Conservation (phyloP, 331 rosid genomes). For the Telfairia occidentalis region DNA sequence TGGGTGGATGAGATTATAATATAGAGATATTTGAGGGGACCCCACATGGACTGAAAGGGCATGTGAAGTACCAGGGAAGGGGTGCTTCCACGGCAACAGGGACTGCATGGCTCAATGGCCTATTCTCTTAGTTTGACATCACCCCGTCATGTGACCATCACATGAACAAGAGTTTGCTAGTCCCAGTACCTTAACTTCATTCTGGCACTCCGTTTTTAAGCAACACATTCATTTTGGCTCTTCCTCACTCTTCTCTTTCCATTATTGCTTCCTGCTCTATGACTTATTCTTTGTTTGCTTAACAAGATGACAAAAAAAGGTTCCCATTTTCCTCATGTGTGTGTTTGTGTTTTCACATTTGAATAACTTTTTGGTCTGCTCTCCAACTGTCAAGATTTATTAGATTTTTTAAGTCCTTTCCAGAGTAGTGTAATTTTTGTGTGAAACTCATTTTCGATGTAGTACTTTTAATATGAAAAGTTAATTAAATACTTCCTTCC, state of each 20-base stretch:
- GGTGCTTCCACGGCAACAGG: neutral
- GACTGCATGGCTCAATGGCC: neutral
- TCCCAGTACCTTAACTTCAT: neutral
- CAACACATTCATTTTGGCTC: constrained; percentile 1
- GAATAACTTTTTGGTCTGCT: no score
- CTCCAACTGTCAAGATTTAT: no score
- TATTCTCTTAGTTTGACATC: neutral
- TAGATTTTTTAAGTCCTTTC: no score
- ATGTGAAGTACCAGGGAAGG: neutral
- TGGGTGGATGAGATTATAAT: neutral
- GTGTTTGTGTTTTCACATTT: neutral
- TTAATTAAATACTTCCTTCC: no score
- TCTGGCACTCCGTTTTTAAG: neutral
- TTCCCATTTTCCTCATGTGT: neutral
- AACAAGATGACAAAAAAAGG: neutral
- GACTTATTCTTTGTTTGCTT: neutral
- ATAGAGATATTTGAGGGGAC: neutral
- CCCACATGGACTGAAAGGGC: constrained; percentile 2
- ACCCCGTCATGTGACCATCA: constrained; percentile 13
- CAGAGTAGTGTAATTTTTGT: no score
- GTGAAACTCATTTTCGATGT: no score
- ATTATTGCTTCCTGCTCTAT: neutral
- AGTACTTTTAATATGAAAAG: no score
- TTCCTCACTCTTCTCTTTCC: neutral
- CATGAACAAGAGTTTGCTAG: neutral